A percentile compares a stretch with the other conserved stretches of the same genome.
These are phyloP conservation scores for Tinospora cordifolia DNA, from an alignment of 164 flowering plant genomes.

Conservation along the genomic window DNA sequence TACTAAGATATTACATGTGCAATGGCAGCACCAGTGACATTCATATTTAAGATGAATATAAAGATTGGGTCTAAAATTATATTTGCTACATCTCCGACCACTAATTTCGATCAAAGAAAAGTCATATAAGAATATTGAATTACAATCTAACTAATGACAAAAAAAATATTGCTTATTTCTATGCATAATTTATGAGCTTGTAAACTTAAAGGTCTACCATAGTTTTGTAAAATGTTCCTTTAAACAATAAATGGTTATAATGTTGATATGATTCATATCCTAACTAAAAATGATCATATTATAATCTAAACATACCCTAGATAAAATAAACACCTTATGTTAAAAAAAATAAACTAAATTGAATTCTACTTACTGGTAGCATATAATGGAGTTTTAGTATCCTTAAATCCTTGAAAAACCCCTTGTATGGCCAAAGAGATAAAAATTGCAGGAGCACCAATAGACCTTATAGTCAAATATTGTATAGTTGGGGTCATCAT, in stretches of 20 bases:
- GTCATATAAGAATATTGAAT: too few species aligned
- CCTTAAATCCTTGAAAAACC: slow-evolving; percentile 53
- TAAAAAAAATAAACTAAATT: background rate
- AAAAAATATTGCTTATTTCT: too few species aligned
- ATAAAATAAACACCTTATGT: background rate
- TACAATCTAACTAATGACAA: too few species aligned
- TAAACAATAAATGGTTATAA: too few species aligned
- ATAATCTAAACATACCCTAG: too few species aligned
- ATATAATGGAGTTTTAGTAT: slow-evolving; percentile 54
- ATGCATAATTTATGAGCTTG: too few species aligned
- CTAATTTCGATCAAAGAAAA: slow-evolving; percentile 27
- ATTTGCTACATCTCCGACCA: slow-evolving; percentile 65
- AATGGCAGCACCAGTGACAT: slow-evolving; percentile 93
- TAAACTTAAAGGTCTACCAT: too few species aligned
- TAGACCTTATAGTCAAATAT: too few species aligned
- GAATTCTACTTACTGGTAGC: slow-evolving; percentile 37
- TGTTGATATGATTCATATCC: too few species aligned
- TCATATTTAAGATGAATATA: slow-evolving; percentile 51
- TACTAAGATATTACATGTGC: slow-evolving; percentile 97
- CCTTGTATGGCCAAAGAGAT: slow-evolving; percentile 65
- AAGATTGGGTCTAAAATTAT: slow-evolving; percentile 77
- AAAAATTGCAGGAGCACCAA: slow-evolving; percentile 31
- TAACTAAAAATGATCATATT: too few species aligned
- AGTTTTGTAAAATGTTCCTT: too few species aligned
- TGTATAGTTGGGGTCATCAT: slow-evolving; percentile 17